Base-by-base conservation (phyloP, 2,329 filamentous ascomycete species). In the Ophiostoma piceae region DNA sequence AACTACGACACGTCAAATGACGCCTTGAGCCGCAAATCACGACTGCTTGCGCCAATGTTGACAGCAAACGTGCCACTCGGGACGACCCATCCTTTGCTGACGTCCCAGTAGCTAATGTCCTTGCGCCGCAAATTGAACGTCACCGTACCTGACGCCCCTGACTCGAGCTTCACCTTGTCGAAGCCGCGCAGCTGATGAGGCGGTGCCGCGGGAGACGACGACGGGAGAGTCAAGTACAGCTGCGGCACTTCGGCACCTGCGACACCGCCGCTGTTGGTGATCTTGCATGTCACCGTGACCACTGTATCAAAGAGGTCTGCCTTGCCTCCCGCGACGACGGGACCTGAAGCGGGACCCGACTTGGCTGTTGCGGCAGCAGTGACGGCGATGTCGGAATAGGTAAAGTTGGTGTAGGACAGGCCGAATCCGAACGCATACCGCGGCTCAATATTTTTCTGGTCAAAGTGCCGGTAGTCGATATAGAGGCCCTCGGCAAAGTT, bases 381-480 rank as follows among this genome's bases (percentile, higher is more conserved):
- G 67, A 82, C 74, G 39, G 78, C 79, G 12, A 89, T 80, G 70
- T 81, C 79, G 19, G 84, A 82, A 76, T 87, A 88, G 39, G 82
- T 82, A 78, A 91, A 92, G 35, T 83, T 87, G 1, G 90, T 91
- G 79, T 91, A 92, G 16, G 88, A 83, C 35, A 90, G 79, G 0
- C 88, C 88, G 74, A 86, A 86, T 6, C 88, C 88, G 73, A 90
- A 90, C 71, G 87, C 86, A 74, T 85, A 90, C 9, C 87, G 82
- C 0, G 88, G 86, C 37, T 79, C 82, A 72, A 89, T 86, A 51
- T 79, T 80, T 9, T 82, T 80, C 69, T 83, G 81, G 73, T 88
- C 82, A 75, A 90, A 89, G 77, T 87, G 84, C 41, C 87, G 83
- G 76, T 90, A 90, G 77, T 90, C 87, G 73, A 90, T 83, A 74